phyloP scores from a whole-genome alignment of 2,329 filamentous ascomycete species.

The Arthrobotrys musiformis region DNA sequence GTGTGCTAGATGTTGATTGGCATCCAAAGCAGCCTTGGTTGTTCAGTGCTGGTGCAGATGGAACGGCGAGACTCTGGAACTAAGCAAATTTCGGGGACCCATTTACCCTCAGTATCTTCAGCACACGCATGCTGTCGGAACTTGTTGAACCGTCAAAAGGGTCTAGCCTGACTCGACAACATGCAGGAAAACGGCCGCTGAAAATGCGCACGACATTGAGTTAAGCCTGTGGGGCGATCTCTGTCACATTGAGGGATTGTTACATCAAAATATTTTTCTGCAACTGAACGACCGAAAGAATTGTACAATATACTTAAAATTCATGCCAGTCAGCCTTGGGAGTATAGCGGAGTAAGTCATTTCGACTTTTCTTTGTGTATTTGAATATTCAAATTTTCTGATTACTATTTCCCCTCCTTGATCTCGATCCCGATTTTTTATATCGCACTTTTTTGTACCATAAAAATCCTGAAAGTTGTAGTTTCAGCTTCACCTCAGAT shows the following conservation, averaged over 20 bases:
- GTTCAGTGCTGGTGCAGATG: conserved; percentile 92
- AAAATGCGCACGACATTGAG: conserved; percentile 28
- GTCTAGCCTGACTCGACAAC: conserved; percentile 6
- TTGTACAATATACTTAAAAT: conserved; percentile 23
- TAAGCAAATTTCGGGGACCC: conserved; percentile 55
- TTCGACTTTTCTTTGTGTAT: conserved; percentile 27
- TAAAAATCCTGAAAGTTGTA: conserved; percentile 21
- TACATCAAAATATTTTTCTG: conserved; percentile 11
- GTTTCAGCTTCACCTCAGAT: conserved; percentile 34
- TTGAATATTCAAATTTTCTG: conserved; percentile 23
- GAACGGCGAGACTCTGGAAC: conserved; percentile 88
- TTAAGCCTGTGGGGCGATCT: conserved; percentile 26
- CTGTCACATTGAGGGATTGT: conserved; percentile 25
- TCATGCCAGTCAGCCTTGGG: conserved; percentile 29
- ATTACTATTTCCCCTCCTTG: neutral
- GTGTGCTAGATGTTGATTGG: conserved; percentile 95
- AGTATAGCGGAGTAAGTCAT: conserved; percentile 46
- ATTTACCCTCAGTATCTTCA: conserved; percentile 14
- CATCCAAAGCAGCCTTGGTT: conserved; percentile 94
- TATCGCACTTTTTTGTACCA: conserved; percentile 22
- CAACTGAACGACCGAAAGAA: conserved; percentile 29
- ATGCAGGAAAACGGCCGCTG: conserved; percentile 16
- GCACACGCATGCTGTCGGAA: conserved; percentile 22
- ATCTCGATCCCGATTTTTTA: conserved; percentile 14
- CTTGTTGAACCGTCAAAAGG: conserved; percentile 21